phyloP scores from a whole-genome alignment of 306 rosid species.

The Citrullus colocynthis region DNA sequence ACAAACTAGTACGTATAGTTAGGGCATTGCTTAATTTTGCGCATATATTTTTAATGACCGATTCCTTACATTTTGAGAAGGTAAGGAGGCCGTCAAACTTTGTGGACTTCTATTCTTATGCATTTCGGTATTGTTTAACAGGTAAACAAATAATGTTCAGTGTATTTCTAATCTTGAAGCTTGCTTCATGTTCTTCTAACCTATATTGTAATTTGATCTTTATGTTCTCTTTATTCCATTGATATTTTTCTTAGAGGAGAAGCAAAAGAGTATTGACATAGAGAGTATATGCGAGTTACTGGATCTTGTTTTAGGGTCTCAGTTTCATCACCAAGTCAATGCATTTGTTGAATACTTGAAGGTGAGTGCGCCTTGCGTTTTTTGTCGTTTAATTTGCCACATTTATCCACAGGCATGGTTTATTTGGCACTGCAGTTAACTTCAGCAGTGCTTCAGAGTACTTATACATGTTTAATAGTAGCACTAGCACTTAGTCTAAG shows the following conservation, averaged over 20 bases:
- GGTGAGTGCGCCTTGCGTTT: constrained; percentile 31
- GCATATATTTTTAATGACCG: neutral
- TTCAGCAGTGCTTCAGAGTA: neutral
- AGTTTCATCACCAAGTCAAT: constrained; percentile 60
- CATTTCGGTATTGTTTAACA: constrained; percentile 91
- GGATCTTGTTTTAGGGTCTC: constrained; percentile 71
- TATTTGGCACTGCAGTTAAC: neutral
- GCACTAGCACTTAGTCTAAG: neutral
- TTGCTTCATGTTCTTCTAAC: neutral
- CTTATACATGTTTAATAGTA: neutral
- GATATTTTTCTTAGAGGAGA: constrained; percentile 63
- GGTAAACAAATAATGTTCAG: constrained; percentile 26
- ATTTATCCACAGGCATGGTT: neutral
- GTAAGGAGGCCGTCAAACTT: constrained; percentile 75
- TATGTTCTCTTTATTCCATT: neutral
- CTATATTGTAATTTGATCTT: neutral
- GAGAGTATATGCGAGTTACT: constrained; percentile 89
- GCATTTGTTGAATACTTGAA: constrained; percentile 70
- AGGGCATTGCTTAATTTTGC: constrained; percentile 1
- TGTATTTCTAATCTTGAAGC: neutral
- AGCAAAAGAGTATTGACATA: constrained; percentile 95
- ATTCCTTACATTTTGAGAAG: constrained; percentile 28
- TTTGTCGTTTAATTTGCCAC: neutral
- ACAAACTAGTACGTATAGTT: neutral
- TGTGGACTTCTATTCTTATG: constrained; percentile 80